Evolutionary conservation across 2,329 filamentous ascomycete genomes (phyloP), one percentile per base, ranked within the genome.

Genomic region (Alternaria longipes): DNA sequence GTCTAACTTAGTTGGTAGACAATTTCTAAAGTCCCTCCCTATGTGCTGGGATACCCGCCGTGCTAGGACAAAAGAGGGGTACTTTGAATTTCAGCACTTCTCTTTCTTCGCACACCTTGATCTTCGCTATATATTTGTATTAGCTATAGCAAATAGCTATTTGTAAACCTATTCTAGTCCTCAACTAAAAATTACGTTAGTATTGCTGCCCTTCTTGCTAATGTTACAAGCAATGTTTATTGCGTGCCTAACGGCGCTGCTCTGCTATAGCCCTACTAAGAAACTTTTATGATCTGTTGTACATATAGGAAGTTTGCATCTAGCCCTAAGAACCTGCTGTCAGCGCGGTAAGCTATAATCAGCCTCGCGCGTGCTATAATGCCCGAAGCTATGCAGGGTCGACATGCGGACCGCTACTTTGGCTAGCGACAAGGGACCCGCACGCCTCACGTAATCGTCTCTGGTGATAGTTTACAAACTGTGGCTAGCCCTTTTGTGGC

Each of bases 31-130:
- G 51, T 54, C 40, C 51, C 38, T 54, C 51, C 51, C 51, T 54
- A 20, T n/a, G 51, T 54, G 40, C 34, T 53, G 22, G 50, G 50
- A 42, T 36, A 44, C 50, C 50, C 50, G 50, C 50, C 36, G 50
- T 53, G 50, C 51, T 54, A n/a, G 51, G 40, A 54, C 51, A 54
- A 54, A 54, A 45, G n/a, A 54, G 51, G 40, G 26, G 51, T 54
- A 54, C 51, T 54, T 54, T 24, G 24, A 54, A 26, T 54, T 54
- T 11, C 12, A 36, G n/a, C 12, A 46, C 44, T n/a, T 46, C 44
- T 24, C 26, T 46, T 36, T 36, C 32, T 54, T 54, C 51, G 16
- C 40, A 54, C 22, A 36, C 38, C 22, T 26, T 54, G 22, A 32
- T 16, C n/a, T 18, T 38, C 16, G 45, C 45, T 56, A 9, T 47